These are phyloP conservation scores for Auriscalpium vulgare DNA, from an alignment of 768 basidiomycete genomes.

Conservation along the genomic window DNA sequence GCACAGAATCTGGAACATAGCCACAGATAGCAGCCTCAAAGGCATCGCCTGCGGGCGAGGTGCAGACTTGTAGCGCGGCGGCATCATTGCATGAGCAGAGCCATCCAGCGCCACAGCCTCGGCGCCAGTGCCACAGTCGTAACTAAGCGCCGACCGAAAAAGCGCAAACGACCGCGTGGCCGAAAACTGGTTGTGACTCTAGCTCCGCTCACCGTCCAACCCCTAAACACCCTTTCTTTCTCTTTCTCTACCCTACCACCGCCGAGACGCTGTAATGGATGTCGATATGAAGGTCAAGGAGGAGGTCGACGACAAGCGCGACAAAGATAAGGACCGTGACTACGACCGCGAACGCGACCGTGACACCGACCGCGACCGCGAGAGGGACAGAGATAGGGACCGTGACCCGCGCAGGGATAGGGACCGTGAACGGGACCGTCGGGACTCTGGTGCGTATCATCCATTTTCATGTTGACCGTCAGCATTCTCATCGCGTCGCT, in stretches of 20 bases:
- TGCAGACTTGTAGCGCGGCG: too few relatives aligned
- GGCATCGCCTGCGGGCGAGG: too few relatives aligned
- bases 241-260: not conserved
- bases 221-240: not conserved
- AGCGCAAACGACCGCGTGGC: too few relatives aligned
- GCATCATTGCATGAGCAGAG: too few relatives aligned
- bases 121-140: not conserved
- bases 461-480: not conserved
- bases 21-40: too few relatives aligned
- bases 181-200: too few relatives aligned
- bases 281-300: slow-evolving; percentile 79
- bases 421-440: slow-evolving; percentile 31
- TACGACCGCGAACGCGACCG: slow-evolving; percentile 35
- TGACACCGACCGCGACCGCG: slow-evolving; percentile 43
- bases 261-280: slow-evolving; percentile 43
- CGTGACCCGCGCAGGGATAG: slow-evolving; percentile 23
- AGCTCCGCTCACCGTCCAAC: not conserved
- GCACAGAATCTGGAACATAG: too few relatives aligned
- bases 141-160: not conserved
- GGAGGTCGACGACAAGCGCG: slow-evolving; percentile 57
- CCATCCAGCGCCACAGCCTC: not conserved
- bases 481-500: slow-evolving; percentile 2
- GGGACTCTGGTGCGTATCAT: slow-evolving; percentile 46
- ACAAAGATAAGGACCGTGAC: slow-evolving; percentile 35
- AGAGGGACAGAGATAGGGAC: slow-evolving; percentile 26